Base-by-base conservation (phyloP, 805 yeast species). In the Yamadazyma ubonensis region DNA sequence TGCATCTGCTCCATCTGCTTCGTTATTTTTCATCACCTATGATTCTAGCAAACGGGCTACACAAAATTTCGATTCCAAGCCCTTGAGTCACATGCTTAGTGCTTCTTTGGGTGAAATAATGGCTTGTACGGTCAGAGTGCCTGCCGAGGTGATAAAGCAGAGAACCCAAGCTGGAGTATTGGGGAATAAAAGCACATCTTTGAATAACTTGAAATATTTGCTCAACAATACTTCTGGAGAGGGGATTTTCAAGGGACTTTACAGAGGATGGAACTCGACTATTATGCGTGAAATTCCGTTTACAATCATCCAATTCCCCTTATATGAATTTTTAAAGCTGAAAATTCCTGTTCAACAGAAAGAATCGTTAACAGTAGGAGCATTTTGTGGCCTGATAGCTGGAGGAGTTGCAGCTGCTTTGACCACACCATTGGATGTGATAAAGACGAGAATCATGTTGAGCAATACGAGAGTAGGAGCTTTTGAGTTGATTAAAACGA, bases 281-380 rank as follows among this genome's bases (percentile, higher is more conserved):
- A 83, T 93, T 29, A 73, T 90, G 80, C 74, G 99, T 44, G 99
- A 93, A 54, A 91, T 93, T 32, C 99, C 99, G 4, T 93, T 93
- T 65, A 93, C 99, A 0, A 74, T 90, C 58, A 88, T 93, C 41
- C 99, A 93, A 58, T 93, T 90, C 66, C 99, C 99, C 4, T 63
- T 93, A 27, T 93, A 93, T 58, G 99, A 93, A 58, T 77, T 70
- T 57, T 59, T 93, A 53, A 93, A 93, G 67, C 63, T 63, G 46
- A 57, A 60, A 33, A 76, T 86, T 80, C 36, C 41, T 6, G 22
- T 34, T 8, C 29, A 34, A 28, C n/a, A 30, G 27, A 61, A 63
- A 18, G 70, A 77, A 5, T 69, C 82, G 8, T 82, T 91, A 3
- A 61, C 78, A 49, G 84, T 83, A 55, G 96, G 96, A 10, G 90